Evolutionary conservation across 2,329 filamentous ascomycete species (phyloP).

Genomic region (Lecanicillium sp.): DNA sequence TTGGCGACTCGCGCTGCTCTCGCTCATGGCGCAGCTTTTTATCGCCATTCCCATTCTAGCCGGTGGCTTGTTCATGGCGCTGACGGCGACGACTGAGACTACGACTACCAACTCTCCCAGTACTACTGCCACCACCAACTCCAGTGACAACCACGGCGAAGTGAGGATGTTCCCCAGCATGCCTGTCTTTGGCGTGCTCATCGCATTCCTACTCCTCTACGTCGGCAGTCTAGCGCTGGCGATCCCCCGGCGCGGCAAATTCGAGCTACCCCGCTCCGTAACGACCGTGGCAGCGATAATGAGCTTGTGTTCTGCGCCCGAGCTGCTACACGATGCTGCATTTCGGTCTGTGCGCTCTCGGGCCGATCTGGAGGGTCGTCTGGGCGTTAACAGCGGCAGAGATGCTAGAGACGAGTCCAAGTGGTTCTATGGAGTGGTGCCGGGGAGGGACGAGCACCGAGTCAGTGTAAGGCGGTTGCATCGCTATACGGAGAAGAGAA

Average conservation of each 20-base stretch:
- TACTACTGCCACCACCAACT: too few species aligned
- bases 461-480: constrained; percentile 36
- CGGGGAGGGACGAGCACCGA: constrained; percentile 30
- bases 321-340: constrained; percentile 61
- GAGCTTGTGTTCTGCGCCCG: constrained; percentile 66
- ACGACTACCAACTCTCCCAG: too few species aligned
- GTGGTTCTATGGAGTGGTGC: constrained; percentile 41
- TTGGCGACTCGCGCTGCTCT: constrained; percentile 55
- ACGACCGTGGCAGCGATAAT: constrained; percentile 68
- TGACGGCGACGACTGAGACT: too few species aligned
- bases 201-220: constrained; percentile 65
- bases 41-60: constrained; percentile 57
- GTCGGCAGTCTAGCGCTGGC: constrained; percentile 53
- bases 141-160: too few species aligned
- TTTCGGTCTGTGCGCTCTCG: constrained; percentile 63
- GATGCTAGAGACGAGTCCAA: constrained; percentile 37
- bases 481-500: constrained; percentile 34
- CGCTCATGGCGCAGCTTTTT: constrained; percentile 50
- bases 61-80: constrained; percentile 66
- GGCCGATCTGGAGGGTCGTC: constrained; percentile 57
- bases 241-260: constrained; percentile 50
- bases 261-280: constrained; percentile 65
- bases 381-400: constrained; percentile 46
- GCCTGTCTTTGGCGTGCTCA: constrained; percentile 63
- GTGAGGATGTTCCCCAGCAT: constrained; percentile 66